Conservation (phyloP, 2,329 filamentous ascomycete genomes). For the Coniochaeta sp. region DNA sequence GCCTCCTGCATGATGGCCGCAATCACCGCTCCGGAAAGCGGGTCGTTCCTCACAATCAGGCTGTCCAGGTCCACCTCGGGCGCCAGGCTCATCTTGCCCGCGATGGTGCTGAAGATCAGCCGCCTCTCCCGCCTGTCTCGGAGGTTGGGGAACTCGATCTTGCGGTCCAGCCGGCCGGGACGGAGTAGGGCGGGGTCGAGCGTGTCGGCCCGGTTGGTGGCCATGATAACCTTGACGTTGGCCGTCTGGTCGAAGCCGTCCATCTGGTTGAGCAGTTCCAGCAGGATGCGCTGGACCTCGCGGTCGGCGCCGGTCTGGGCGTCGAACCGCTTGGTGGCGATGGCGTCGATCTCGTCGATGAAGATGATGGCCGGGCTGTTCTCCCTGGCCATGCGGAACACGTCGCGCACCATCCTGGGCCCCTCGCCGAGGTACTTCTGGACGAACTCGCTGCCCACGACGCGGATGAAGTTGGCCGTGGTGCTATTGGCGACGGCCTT, state of each 20-base stretch:
- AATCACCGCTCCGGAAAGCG: slow-evolving; percentile 89
- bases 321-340: slow-evolving; percentile 98
- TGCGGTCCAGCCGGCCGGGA: slow-evolving; percentile 90
- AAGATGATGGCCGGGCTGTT: slow-evolving; percentile 99
- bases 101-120: slow-evolving; percentile 96
- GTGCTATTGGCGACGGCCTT: slow-evolving; percentile 98
- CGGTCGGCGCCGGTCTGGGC: slow-evolving; percentile 96
- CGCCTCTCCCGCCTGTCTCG: slow-evolving; percentile 90
- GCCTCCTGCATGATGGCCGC: slow-evolving; percentile 99
- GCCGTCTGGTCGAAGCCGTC: slow-evolving; percentile 98
- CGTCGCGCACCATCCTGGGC: slow-evolving; percentile 96
- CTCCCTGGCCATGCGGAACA: slow-evolving; percentile 98
- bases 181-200: slow-evolving; percentile 91
- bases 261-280: slow-evolving; percentile 98
- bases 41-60: slow-evolving; percentile 93
- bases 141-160: slow-evolving; percentile 97
- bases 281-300: slow-evolving; percentile 95
- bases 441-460: slow-evolving; percentile 96
- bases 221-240: slow-evolving; percentile 99
- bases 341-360: slow-evolving; percentile 98
- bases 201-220: slow-evolving; percentile 95
- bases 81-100: slow-evolving; percentile 91
- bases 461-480: slow-evolving; percentile 95
- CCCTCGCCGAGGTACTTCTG: slow-evolving; percentile 98
- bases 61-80: slow-evolving; percentile 96